Base-by-base conservation (phyloP, 257 asterid species). In the Avicennia marina region DNA sequence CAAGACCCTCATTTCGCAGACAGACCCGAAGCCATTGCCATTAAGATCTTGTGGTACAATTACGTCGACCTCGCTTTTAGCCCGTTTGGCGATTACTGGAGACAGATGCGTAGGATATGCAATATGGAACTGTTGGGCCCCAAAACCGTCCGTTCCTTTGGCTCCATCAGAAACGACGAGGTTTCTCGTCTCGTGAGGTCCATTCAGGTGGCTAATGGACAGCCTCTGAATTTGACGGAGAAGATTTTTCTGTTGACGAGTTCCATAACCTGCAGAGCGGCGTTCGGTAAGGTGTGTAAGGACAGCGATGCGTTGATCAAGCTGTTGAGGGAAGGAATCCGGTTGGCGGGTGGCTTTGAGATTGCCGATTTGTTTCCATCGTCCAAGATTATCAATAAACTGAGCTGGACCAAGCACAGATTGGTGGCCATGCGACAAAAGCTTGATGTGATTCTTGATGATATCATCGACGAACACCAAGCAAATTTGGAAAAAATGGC, bases 61-160 rank as follows among this genome's bases (percentile, higher is more conserved):
- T 34, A 60, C 48, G 5, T 4, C 11, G 68, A 54, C 29, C 21
- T 71, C 16, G 34, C 48, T 0, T 70, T 64, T 44, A 12, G 64
- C 52, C 59, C 63, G 17, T 70, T 51, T 25, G 59, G 53, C 13
- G 52, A 65, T 13, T 71, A 52, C 40, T 71, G 76, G 76, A 34
- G 61, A 0, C 72, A 71, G 40, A 71, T 65, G 72, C 40, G 76
- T 10, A 71, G 53, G 9, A 71, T 71, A 8, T 65, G 76, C 56
- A 27, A 64, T 13, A 6, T 53, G 44, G 68, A 71, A 6, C 63
- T 71, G 7, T 19, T 71, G 21, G 53, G 64, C 17, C 41, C 72
- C 0, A 65, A 56, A 11, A 65, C 34, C n/a, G 76, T 71, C 7
- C 45, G 62, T 0, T 46, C 68, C 0, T 64, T 52, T 16, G 48